Conservation (phyloP, 2,329 filamentous ascomycete genomes). For the Colletotrichum incanum region DNA sequence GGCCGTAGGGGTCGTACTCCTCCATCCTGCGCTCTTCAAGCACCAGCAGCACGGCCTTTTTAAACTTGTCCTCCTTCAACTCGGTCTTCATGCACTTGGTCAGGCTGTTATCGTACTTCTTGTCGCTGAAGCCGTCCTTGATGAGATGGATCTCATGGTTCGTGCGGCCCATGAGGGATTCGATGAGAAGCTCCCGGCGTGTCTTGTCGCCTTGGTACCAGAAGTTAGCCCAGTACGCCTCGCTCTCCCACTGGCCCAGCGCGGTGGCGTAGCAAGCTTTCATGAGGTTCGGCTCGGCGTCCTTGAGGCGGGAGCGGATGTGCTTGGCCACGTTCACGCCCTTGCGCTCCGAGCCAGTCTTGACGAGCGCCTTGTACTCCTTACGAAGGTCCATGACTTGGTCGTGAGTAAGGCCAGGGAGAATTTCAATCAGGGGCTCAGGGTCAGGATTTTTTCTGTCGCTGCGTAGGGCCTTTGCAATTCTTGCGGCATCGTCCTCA, state of each 20-base stretch:
- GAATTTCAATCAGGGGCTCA: slow-evolving; percentile 83
- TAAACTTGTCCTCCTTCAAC: slow-evolving; percentile 96
- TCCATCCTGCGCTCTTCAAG: slow-evolving; percentile 89
- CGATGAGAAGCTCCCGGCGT: slow-evolving; percentile 90
- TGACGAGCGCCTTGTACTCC: slow-evolving; percentile 93
- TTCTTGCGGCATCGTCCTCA: slow-evolving; percentile 80
- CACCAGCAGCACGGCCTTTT: slow-evolving; percentile 86
- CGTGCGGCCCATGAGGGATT: slow-evolving; percentile 89
- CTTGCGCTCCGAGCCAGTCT: slow-evolving; percentile 79
- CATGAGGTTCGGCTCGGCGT: slow-evolving; percentile 82
- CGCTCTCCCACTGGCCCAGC: slow-evolving; percentile 90
- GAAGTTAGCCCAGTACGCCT: slow-evolving; percentile 98
- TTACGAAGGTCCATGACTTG: slow-evolving; percentile 88
- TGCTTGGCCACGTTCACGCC: slow-evolving; percentile 91
- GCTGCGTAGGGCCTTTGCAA: slow-evolving; percentile 82
- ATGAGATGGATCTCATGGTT: slow-evolving; percentile 91
- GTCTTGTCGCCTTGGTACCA: slow-evolving; percentile 94
- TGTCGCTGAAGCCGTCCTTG: slow-evolving; percentile 91
- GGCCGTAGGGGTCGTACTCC: slow-evolving; percentile 79
- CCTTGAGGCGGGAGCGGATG: slow-evolving; percentile 83
- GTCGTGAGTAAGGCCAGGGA: slow-evolving; percentile 87
- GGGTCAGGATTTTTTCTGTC: slow-evolving; percentile 73
- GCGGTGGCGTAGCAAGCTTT: slow-evolving; percentile 94
- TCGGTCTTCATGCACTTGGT: slow-evolving; percentile 91
- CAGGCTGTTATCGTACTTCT: slow-evolving; percentile 89